Percentiles rank a stretch among this genome's conserved stretches.
Evolutionary conservation across 2,329 filamentous ascomycete species (phyloP).

Genomic region (Pezicula carpinea): DNA sequence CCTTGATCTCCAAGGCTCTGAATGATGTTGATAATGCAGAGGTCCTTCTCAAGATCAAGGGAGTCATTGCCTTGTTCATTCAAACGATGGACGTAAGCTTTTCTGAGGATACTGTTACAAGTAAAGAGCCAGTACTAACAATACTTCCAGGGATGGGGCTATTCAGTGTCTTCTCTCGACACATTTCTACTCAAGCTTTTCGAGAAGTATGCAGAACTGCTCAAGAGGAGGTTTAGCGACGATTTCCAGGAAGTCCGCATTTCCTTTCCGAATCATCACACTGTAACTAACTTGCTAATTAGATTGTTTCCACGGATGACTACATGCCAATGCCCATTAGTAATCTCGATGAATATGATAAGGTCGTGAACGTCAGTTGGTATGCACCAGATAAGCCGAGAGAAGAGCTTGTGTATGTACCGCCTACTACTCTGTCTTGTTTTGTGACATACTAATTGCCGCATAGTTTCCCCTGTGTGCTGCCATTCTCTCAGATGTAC

Average conservation of each 20-base stretch:
- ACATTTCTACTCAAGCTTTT: slow-evolving; percentile 84
- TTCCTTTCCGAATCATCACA: background rate
- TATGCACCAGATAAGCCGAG: slow-evolving; percentile 77
- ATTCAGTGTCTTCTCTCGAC: slow-evolving; percentile 77
- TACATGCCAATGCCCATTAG: slow-evolving; percentile 99
- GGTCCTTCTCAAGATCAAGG: slow-evolving; percentile 89
- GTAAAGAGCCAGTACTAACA: slow-evolving; percentile 5
- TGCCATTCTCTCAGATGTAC: slow-evolving; percentile 99
- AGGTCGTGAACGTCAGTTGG: slow-evolving; percentile 95
- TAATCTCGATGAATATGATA: slow-evolving; percentile 85
- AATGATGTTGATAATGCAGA: slow-evolving; percentile 82
- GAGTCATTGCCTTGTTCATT: slow-evolving; percentile 87
- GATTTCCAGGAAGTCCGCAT: slow-evolving; percentile 80
- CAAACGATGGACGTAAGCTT: slow-evolving; percentile 89
- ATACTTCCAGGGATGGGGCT: slow-evolving; percentile 70
- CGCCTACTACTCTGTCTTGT: slow-evolving; percentile 3
- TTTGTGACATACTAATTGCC: slow-evolving; percentile 6
- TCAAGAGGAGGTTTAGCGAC: slow-evolving; percentile 88
- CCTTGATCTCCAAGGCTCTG: slow-evolving; percentile 74
- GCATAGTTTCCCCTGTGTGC: slow-evolving; percentile 79
- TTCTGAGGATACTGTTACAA: background rate
- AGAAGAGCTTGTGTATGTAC: slow-evolving; percentile 67
- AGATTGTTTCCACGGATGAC: slow-evolving; percentile 84
- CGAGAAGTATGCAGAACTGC: slow-evolving; percentile 85
- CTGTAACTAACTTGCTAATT: slow-evolving; percentile 9